Conservation (phyloP, 352 stramenopile species). For the Globisporangium cederbergense region DNA sequence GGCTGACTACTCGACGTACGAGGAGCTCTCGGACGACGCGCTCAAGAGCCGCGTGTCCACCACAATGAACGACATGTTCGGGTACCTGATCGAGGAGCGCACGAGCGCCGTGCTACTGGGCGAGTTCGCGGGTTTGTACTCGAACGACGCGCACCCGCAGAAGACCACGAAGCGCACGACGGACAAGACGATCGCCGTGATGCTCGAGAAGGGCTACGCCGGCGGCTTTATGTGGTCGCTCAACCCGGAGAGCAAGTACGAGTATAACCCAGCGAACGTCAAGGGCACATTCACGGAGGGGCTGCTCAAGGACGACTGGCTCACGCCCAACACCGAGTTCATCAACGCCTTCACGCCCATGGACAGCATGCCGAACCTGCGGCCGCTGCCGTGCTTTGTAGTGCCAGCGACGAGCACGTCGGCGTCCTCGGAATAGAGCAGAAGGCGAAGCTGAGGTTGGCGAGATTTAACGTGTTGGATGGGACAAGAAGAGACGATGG, state of each 20-base stretch:
- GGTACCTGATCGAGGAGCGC: conserved; percentile 53
- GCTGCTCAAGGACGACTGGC: conserved; percentile 72
- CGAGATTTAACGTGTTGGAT: not conserved
- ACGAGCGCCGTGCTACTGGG: conserved; percentile 55
- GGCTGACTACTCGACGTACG: conserved; percentile 44
- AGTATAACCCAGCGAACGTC: conserved; percentile 65
- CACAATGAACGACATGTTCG: conserved; percentile 81
- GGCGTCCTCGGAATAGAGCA: not conserved
- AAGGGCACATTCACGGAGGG: conserved; percentile 66
- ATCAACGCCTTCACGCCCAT: conserved; percentile 62
- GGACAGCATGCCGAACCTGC: conserved; percentile 60
- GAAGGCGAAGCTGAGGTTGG: not conserved
- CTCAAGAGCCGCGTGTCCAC: conserved; percentile 38
- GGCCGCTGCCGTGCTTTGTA: conserved; percentile 60
- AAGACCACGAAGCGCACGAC: conserved; percentile 75
- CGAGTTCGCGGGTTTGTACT: conserved; percentile 72
- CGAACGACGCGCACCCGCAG: conserved; percentile 57
- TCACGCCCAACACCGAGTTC: conserved; percentile 69
- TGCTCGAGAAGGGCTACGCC: conserved; percentile 59
- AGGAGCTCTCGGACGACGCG: conserved; percentile 57
- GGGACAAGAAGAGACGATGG: too few relatives aligned
- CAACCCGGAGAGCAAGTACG: conserved; percentile 74
- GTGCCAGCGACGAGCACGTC: not conserved
- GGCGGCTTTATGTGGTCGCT: conserved; percentile 84
- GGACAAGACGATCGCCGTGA: conserved; percentile 62